Evolutionary conservation across 2,329 filamentous ascomycete species (phyloP), one percentile per base, ranked within the genome.

Genomic region (Nothophoma quercina): DNA sequence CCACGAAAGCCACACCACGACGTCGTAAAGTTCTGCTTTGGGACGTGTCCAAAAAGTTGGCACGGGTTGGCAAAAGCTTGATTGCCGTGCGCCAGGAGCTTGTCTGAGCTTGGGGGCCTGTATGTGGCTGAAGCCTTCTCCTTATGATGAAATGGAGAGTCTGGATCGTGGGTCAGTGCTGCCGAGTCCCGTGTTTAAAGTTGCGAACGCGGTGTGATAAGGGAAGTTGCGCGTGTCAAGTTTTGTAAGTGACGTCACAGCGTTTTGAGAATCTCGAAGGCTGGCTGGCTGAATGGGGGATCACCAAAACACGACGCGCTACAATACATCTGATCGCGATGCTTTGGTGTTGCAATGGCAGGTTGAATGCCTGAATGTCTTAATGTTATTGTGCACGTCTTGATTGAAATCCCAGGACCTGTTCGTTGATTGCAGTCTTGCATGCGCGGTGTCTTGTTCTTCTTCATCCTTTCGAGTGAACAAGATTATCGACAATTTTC

Each of bases 11-110:
- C 50, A 53, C 50, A 53, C 47, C 36, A 38, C 42, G 13, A 38
- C 29, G 36, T 30, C 32, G 43, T 47, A 29, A 23, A 35, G 12
- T 26, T 25, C 41, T 35, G 44, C 26, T 49, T 45, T 43, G 44
- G 29, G 44, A 41, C 21, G 26, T 10, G 35, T 54, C 39, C 16
- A 51, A 58, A 49, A 45, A 40, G 22, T 32, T 54, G 49, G 52
- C 36, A 55, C 34, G 12, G 44, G 16, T 50, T 49, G 51, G 56
- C 55, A 61, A 65, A 62, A 63, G 63, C 61, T 65, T 67, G 58
- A 57, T 58, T 28, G 15, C 12, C 13, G 34, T 47, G 41, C 36
- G 40, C 34, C 32, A 15, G 21, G 57, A 59, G 63, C 63, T 66
- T 66, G 49, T 47, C 53, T 34, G 19, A 23, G 33, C 50, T 58